Percentiles rank a stretch among this genome's conserved stretches.
Conservation (phyloP, 176 grass and related monocot genomes). For the Carex myosuroides region DNA sequence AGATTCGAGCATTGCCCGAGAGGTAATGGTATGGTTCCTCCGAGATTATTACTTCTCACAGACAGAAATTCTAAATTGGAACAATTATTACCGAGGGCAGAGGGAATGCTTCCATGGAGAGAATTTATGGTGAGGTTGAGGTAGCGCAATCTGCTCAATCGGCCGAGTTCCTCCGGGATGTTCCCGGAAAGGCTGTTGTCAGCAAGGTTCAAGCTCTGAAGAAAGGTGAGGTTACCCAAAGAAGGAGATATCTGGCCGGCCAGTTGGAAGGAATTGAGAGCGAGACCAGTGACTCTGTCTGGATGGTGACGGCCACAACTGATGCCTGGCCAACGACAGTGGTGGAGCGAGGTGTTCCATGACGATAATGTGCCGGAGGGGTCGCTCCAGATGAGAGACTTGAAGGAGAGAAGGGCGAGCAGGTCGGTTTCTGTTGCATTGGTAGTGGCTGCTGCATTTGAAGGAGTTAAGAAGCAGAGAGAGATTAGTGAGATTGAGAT, state of each 20-base stretch:
- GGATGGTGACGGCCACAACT: conserved; percentile 18
- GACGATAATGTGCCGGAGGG: conserved; percentile 8
- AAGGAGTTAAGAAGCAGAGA: background rate
- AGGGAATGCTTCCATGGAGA: conserved; percentile 20
- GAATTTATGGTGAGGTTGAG: conserved; percentile 13
- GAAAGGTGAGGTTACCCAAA: conserved; percentile 36
- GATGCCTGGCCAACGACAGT: conserved; percentile 32
- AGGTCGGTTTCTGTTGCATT: background rate
- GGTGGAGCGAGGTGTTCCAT: conserved; percentile 23
- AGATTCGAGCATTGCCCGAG: conserved; percentile 2
- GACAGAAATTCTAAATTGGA: conserved; percentile 1
- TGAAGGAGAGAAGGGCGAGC: conserved; percentile 29
- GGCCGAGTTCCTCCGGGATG: conserved; percentile 22
- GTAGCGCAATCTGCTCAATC: background rate
- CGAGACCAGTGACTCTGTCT: conserved; percentile 16
- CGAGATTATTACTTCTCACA: conserved; percentile 8
- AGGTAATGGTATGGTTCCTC: conserved; percentile 9
- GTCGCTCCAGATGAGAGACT: conserved; percentile 15
- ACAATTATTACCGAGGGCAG: conserved; percentile 15
- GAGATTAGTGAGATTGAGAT: background rate
- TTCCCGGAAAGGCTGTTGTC: conserved; percentile 15
- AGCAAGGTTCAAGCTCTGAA: conserved; percentile 21
- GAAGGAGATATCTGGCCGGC: conserved; percentile 20
- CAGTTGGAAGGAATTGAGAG: background rate
- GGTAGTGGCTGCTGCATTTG: background rate